A percentile compares a stretch with the other conserved stretches of the same genome.
These are phyloP conservation scores for Macrophomina pseudophaseolina DNA, from an alignment of 2,329 filamentous ascomycete species.

Conservation along the genomic window DNA sequence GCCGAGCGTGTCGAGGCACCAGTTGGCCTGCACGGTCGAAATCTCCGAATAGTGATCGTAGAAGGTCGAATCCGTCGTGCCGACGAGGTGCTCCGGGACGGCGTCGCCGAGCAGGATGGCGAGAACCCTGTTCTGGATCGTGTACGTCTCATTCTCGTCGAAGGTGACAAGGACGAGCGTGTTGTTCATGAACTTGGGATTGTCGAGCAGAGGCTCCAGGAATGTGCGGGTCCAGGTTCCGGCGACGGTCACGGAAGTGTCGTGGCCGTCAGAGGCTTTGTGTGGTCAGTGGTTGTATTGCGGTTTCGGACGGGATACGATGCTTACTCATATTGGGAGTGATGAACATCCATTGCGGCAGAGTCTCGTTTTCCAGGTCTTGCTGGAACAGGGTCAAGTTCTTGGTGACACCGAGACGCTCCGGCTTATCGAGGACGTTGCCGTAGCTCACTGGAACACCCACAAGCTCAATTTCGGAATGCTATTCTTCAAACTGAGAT, in stretches of 20 bases:
- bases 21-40: slow-evolving; percentile 52
- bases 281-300: slow-evolving; percentile 58
- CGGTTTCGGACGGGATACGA: not conserved
- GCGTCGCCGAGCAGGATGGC: slow-evolving; percentile 75
- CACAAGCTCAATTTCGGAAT: slow-evolving; percentile 24
- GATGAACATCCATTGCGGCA: slow-evolving; percentile 75
- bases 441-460: slow-evolving; percentile 65
- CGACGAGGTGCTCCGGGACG: slow-evolving; percentile 67
- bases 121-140: slow-evolving; percentile 70
- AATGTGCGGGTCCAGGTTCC: slow-evolving; percentile 72
- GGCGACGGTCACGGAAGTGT: slow-evolving; percentile 71
- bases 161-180: slow-evolving; percentile 79
- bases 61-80: slow-evolving; percentile 70
- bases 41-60: slow-evolving; percentile 56
- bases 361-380: slow-evolving; percentile 65
- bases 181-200: slow-evolving; percentile 74
- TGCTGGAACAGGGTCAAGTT: slow-evolving; percentile 73
- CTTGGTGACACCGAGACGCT: slow-evolving; percentile 72
- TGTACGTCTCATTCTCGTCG: slow-evolving; percentile 77
- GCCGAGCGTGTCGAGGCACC: slow-evolving; percentile 51
- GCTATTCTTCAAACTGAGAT: not conserved
- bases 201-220: slow-evolving; percentile 70
- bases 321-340: slow-evolving; percentile 61
- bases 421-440: slow-evolving; percentile 62
- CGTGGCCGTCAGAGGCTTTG: slow-evolving; percentile 76